These are phyloP conservation scores for Theobroma cacao DNA, from an alignment of 345 rosid genomes.

Conservation along the genomic window DNA sequence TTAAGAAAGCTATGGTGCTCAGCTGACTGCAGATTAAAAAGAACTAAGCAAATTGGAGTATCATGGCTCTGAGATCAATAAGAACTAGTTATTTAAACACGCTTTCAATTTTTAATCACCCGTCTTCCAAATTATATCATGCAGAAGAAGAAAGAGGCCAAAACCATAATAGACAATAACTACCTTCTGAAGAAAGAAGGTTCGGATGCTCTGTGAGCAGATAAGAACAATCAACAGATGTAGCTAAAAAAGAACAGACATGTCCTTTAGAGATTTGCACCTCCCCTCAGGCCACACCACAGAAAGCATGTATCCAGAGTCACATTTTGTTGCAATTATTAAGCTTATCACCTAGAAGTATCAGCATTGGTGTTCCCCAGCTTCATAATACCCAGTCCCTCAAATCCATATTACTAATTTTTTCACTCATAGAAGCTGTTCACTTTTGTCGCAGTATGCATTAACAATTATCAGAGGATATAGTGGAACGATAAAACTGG, in stretches of 20 bases:
- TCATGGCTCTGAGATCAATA: not conserved
- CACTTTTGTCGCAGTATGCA: not conserved
- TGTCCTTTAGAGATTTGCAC: not conserved
- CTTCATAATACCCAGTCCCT: not conserved
- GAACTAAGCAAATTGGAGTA: not conserved
- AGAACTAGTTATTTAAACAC: not conserved
- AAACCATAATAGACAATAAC: not conserved
- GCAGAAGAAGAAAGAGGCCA: not conserved
- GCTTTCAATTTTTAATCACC: not conserved
- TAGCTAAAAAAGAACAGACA: not conserved
- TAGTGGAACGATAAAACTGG: not conserved
- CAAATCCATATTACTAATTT: not conserved
- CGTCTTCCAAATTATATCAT: not conserved
- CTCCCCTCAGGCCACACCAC: not conserved
- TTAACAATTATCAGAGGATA: not conserved
- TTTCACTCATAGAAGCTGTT: not conserved
- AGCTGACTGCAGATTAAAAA: not conserved
- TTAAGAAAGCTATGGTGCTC: not conserved
- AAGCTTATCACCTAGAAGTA: not conserved
- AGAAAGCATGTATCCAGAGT: not conserved
- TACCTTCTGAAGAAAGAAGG: not conserved
- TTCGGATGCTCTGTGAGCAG: not conserved
- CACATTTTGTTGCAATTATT: not conserved
- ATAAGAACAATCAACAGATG: slow-evolving; percentile 4
- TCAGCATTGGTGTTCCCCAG: not conserved